A percentile compares a stretch with the other conserved stretches of the same genome.
Conservation (phyloP, 768 basidiomycete species). For the Boletus sp. region DNA sequence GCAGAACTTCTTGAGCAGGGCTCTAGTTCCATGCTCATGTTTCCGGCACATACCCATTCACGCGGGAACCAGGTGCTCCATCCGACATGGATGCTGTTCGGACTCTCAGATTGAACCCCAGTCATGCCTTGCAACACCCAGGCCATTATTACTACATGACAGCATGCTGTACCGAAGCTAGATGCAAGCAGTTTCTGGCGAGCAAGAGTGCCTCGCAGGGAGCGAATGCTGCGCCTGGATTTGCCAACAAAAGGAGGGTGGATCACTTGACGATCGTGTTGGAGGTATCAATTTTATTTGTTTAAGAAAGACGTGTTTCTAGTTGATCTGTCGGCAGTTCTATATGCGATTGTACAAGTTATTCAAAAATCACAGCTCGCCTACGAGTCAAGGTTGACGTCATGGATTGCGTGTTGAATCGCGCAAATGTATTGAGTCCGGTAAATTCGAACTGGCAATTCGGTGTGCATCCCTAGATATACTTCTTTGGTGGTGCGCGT, state of each 20-base stretch:
- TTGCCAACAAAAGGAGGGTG: constrained; percentile 87
- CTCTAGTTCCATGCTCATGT: constrained; percentile 54
- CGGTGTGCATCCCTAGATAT: constrained; percentile 49
- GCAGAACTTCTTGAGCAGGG: constrained; percentile 91
- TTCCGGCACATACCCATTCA: constrained; percentile 54
- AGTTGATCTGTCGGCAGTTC: too few species aligned
- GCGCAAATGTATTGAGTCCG: constrained; percentile 82
- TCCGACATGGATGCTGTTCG: constrained; percentile 60
- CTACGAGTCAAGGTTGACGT: constrained; percentile 70
- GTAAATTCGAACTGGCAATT: constrained; percentile 85
- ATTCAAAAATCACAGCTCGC: too few species aligned
- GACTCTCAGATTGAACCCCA: constrained; percentile 72
- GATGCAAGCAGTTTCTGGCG: constrained; percentile 64
- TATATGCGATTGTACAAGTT: too few species aligned
- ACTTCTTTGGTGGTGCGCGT: background rate
- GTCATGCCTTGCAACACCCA: constrained; percentile 84
- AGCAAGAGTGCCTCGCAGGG: constrained; percentile 44
- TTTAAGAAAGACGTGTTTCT: background rate
- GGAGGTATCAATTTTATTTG: constrained; percentile 52
- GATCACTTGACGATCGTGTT: constrained; percentile 81
- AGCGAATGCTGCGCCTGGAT: constrained; percentile 58
- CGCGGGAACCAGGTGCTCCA: constrained; percentile 27
- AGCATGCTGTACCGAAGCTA: constrained; percentile 77
- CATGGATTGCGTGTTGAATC: constrained; percentile 89
- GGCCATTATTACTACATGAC: constrained; percentile 83